phyloP scores from a whole-genome alignment of 352 stramenopile species.

The Aphanomyces euteiches region DNA sequence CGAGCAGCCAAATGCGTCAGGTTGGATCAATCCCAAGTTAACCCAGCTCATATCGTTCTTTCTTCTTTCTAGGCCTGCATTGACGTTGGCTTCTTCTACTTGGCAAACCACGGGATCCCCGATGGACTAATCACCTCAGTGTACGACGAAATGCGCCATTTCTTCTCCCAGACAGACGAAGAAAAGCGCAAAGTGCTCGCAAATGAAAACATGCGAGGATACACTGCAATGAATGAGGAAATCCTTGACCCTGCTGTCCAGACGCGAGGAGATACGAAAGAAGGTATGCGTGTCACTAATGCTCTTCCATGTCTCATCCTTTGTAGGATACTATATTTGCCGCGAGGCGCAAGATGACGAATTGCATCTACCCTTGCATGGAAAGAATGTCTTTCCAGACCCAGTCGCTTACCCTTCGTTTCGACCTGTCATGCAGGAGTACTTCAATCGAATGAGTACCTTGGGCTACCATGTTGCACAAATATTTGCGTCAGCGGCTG shows the following conservation, averaged over 20 bases:
- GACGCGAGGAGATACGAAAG: slow-evolving; percentile 60
- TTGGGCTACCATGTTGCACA: slow-evolving; percentile 50
- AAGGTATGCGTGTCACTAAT: slow-evolving; percentile 31
- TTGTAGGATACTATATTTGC: slow-evolving; percentile 61
- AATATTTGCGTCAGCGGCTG: slow-evolving; percentile 56
- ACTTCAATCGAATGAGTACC: slow-evolving; percentile 49
- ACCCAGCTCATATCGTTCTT: neutral
- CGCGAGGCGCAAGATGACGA: slow-evolving; percentile 58
- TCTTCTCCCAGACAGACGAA: slow-evolving; percentile 49
- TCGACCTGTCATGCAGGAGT: slow-evolving; percentile 46
- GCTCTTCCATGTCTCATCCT: neutral
- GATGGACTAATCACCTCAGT: slow-evolving; percentile 39
- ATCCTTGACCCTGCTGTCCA: slow-evolving; percentile 59
- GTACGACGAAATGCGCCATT: slow-evolving; percentile 57
- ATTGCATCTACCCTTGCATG: slow-evolving; percentile 56
- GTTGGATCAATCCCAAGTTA: neutral
- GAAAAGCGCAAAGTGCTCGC: slow-evolving; percentile 61
- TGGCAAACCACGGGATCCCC: slow-evolving; percentile 50
- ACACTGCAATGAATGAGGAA: slow-evolving; percentile 69
- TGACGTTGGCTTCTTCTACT: slow-evolving; percentile 69
- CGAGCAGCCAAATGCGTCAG: slow-evolving; percentile 44
- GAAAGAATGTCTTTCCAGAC: slow-evolving; percentile 62
- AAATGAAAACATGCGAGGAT: slow-evolving; percentile 69
- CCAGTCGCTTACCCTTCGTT: slow-evolving; percentile 44
- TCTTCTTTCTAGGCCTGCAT: slow-evolving; percentile 39